Percentiles rank a stretch among this genome's conserved stretches.
Conservation (phyloP, 2,329 filamentous ascomycete genomes). For the Pseudocercospora crystallina region DNA sequence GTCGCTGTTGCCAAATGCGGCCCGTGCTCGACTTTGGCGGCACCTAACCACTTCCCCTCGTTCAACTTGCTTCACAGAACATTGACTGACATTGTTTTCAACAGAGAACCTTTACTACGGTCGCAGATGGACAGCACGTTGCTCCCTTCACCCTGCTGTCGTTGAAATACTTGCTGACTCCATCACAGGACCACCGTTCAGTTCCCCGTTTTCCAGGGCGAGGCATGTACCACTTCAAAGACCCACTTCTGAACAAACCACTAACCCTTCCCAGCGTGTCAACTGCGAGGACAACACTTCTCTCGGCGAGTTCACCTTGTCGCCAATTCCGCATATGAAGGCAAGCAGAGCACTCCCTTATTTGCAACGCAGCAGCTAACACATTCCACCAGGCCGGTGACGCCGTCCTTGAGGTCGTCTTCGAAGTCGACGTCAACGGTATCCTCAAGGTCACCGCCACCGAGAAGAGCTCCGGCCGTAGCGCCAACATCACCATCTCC, state of each 20-base stretch:
- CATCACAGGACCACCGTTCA: constrained; percentile 60
- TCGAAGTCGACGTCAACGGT: constrained; percentile 99
- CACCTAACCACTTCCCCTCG: too few species aligned
- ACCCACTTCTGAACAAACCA: too few species aligned
- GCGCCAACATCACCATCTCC: constrained; percentile 98
- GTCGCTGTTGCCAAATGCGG: too few species aligned
- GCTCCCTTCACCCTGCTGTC: neutral
- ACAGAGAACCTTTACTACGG: constrained; percentile 75
- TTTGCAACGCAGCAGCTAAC: neutral
- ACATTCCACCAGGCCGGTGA: constrained; percentile 67
- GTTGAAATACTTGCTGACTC: neutral
- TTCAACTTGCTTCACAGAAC: neutral
- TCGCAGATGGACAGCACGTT: constrained; percentile 45
- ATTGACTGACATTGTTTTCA: neutral
- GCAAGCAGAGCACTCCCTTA: neutral
- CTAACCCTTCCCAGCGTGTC: too few species aligned
- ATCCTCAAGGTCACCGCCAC: constrained; percentile 94
- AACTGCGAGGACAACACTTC: constrained; percentile 99
- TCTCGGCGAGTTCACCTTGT: constrained; percentile 92
- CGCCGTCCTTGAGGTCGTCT: constrained; percentile 94
- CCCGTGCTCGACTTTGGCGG: too few species aligned
- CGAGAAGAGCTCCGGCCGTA: constrained; percentile 97
- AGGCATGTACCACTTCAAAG: too few species aligned
- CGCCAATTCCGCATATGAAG: constrained; percentile 71
- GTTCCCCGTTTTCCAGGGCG: too few species aligned